These are phyloP conservation scores for Protomyces arabidopsidicola DNA, from an alignment of 1,139 yeast genomes.

Conservation along the genomic window DNA sequence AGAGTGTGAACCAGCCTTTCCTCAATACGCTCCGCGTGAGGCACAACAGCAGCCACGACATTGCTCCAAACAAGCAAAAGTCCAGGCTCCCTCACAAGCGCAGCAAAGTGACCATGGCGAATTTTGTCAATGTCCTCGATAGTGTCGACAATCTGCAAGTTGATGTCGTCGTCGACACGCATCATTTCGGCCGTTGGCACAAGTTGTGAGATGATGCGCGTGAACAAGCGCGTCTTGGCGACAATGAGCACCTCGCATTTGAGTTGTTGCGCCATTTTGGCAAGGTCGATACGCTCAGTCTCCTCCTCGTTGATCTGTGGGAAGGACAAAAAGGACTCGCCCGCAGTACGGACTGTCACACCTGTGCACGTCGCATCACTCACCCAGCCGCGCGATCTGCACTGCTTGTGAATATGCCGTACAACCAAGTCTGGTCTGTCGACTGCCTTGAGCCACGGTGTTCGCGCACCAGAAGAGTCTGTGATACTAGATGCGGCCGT, in stretches of 20 bases:
- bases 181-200: background rate
- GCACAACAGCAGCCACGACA: conserved; percentile 17
- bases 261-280: background rate
- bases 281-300: background rate
- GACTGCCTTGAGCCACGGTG: background rate
- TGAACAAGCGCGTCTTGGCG: background rate
- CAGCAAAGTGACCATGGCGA: conserved; percentile 30
- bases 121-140: background rate
- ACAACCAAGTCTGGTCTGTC: conserved; percentile 1
- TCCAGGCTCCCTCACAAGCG: conserved; percentile 27
- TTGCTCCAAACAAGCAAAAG: conserved; percentile 30
- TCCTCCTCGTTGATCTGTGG: background rate
- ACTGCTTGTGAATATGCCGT: conserved; percentile 4
- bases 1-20: conserved; percentile 2
- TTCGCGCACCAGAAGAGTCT: background rate
- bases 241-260: conserved; percentile 2
- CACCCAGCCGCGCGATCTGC: conserved; percentile 5
- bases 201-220: background rate
- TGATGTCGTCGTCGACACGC: conserved; percentile 7
- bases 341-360: background rate
- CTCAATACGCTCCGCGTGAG: conserved; percentile 4
- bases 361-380: background rate
- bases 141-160: background rate
- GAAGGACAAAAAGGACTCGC: background rate
- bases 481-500: background rate